Evolutionary conservation across 2,329 filamentous ascomycete species (phyloP), one percentile per base, ranked within the genome.

Genomic region (Zasmidium citrigriseum): DNA sequence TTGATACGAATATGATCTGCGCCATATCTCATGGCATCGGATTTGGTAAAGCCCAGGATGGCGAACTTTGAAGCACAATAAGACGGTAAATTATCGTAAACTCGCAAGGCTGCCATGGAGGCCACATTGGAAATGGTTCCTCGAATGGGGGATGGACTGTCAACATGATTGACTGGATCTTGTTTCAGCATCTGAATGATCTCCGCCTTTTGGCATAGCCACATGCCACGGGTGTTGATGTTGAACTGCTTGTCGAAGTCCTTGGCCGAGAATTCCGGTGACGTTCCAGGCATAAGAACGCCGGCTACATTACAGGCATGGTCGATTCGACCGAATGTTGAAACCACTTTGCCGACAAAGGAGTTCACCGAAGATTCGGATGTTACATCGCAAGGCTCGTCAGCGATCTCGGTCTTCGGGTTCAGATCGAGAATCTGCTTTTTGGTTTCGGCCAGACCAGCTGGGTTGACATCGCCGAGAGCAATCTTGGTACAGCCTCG

Each of bases 241-340:
- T 34, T 52, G 49, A 52, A 52, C 38, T 52, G 25, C 16, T 14
- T 41, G 49, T 52, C 49, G 27, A 52, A 52, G 49, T 52, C 49
- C 21, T 34, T 38, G 7, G 27, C 25, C 38, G 49, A 52, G 27
- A 52, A 52, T 11, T 41, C 49, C 3, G 49, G 24, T 18, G n/a
- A 52, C 9, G 49, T 38, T 5, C 49, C 49, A 3, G 49, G 49
- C 49, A 52, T 52, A 5, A 51, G 49, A 34, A 52, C 27, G 4
- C 48, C 48, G 4, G 48, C 48, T 16, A 52, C 49, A 20, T 52
- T 52, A 16, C 24, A 27, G 12, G 27, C 49, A 22, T 52, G 27
- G 38, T 52, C 49, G 21, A 52, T 52, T 5, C 49, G 49, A 3
- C 49, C 49, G 20, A 52, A 52, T n/a, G 12, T 27, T 5, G 49